Conservation (phyloP, 2,329 filamentous ascomycete species). For the Salinomyces thailandicus region DNA sequence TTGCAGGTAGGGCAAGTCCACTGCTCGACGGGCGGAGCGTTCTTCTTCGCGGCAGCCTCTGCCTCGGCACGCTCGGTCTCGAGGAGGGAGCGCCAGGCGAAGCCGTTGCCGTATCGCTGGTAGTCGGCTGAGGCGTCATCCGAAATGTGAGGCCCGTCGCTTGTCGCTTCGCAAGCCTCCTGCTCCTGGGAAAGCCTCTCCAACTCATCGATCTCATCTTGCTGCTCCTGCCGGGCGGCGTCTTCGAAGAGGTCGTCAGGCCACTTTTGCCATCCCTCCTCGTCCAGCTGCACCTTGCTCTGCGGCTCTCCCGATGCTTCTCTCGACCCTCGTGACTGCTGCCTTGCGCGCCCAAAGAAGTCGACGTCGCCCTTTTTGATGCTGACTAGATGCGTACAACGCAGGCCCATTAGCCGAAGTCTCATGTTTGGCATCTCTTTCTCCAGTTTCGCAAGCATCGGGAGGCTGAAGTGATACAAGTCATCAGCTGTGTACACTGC, state of each 20-base stretch:
- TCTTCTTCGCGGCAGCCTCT: conserved; percentile 14
- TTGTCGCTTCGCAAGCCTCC: not conserved
- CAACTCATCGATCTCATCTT: conserved; percentile 51
- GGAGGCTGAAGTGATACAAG: conserved; percentile 68
- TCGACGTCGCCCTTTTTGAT: conserved; percentile 69
- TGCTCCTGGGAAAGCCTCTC: conserved; percentile 52
- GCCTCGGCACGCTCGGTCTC: conserved; percentile 17
- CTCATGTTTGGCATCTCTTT: conserved; percentile 72
- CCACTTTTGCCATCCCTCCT: conserved; percentile 56
- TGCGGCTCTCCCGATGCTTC: not conserved
- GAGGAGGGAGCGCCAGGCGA: conserved; percentile 23
- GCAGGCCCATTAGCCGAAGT: conserved; percentile 74
- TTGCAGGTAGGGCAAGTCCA: conserved; percentile 87
- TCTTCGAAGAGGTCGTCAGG: conserved; percentile 57
- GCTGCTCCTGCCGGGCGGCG: conserved; percentile 48
- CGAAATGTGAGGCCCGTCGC: conserved; percentile 6
- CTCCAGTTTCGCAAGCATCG: conserved; percentile 74
- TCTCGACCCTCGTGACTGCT: conserved; percentile 11
- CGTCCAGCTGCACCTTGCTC: conserved; percentile 29
- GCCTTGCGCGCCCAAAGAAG: conserved; percentile 57
- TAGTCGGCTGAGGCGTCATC: conserved; percentile 14
- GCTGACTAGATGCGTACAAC: conserved; percentile 78
- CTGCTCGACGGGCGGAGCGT: conserved; percentile 28
- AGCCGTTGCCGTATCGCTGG: conserved; percentile 24
- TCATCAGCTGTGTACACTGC: conserved; percentile 67